Percentiles rank a stretch among this genome's conserved stretches.
Conservation (phyloP, 177 flowering plant species). For the Vitis hybrid region DNA sequence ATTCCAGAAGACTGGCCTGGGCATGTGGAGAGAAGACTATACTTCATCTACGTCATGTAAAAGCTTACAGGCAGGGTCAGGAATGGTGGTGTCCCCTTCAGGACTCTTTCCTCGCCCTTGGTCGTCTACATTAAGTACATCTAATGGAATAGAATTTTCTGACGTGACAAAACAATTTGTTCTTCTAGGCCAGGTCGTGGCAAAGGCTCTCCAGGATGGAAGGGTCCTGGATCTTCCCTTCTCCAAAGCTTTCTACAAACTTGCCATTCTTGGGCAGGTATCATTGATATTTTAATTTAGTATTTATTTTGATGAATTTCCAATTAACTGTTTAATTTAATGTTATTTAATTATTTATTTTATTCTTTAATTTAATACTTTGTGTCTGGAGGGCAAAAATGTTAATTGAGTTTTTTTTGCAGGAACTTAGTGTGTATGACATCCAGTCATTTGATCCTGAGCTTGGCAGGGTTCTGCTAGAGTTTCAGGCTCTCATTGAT, state of each 20-base stretch:
- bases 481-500: slow-evolving; percentile 75
- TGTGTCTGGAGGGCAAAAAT: neutral
- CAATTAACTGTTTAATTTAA: neutral
- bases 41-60: slow-evolving; percentile 12
- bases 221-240: slow-evolving; percentile 85
- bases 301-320: neutral
- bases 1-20: slow-evolving; percentile 73
- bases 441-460: slow-evolving; percentile 81
- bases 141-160: slow-evolving; percentile 34
- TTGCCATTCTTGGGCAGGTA: slow-evolving; percentile 76
- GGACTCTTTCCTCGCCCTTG: slow-evolving; percentile 96
- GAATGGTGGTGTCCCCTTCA: slow-evolving; percentile 32
- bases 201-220: slow-evolving; percentile 89
- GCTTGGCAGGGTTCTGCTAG: slow-evolving; percentile 70
- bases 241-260: slow-evolving; percentile 81
- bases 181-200: slow-evolving; percentile 84
- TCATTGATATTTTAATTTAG: slow-evolving; percentile 3
- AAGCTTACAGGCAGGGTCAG: slow-evolving; percentile 20
- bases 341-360: neutral
- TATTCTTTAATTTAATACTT: neutral
- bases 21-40: slow-evolving; percentile 88
- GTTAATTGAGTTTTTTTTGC: slow-evolving; percentile 10
- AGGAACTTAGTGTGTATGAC: slow-evolving; percentile 77
- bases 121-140: slow-evolving; percentile 37
- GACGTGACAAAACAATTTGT: slow-evolving; percentile 66